Evolutionary conservation across 352 stramenopile species (phyloP), one percentile per base, ranked within the genome.

Genomic region (Elongisporangium senticosum): DNA sequence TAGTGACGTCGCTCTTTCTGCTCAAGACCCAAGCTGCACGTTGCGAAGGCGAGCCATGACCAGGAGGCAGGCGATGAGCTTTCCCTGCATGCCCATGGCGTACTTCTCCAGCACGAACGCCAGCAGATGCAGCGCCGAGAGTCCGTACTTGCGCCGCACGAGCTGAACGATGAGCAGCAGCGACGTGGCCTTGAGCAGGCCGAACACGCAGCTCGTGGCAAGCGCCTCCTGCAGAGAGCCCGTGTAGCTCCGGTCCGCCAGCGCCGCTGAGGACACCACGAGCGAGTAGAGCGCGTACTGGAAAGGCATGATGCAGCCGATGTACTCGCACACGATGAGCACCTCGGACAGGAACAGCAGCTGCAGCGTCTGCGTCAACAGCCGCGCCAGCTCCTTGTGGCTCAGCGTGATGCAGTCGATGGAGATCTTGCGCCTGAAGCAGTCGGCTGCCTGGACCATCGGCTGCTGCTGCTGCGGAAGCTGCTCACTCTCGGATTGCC

Each of bases 51-150:
- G 33, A 43, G 33, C 33, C 33, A 75, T 72, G 20, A 72, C 55
- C 19, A 78, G 53, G 37, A 71, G 62, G 39, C 57, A 64, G 15
- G 43, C 65, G 11, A 60, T 51, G 5, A 78, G 57, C 53, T 75
- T 73, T 10, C 57, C 64, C 28, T 69, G 58, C 22, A 73, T 65
- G 51, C 57, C 66, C 37, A 62, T 58, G 28, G 58, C 73, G 51
- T 80, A 70, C 48, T 63, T 65, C 55, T 78, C 69, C 33, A 80
- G 50, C 43, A 80, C 60, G 49, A 80, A 80, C 4, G 58, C 54
- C 53, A 80, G 56, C 47, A 74, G 26, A 6, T 67, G 60, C 51
- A 64, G 15, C 17, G 64, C 50, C 20, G 56, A 64, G 20, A 77
- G 54, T 0, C 66, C 63, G 58, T 74, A 79, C 56, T 74, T 71